phyloP scores from a whole-genome alignment of 306 rosid genomes.

The Cicer arietinum region DNA sequence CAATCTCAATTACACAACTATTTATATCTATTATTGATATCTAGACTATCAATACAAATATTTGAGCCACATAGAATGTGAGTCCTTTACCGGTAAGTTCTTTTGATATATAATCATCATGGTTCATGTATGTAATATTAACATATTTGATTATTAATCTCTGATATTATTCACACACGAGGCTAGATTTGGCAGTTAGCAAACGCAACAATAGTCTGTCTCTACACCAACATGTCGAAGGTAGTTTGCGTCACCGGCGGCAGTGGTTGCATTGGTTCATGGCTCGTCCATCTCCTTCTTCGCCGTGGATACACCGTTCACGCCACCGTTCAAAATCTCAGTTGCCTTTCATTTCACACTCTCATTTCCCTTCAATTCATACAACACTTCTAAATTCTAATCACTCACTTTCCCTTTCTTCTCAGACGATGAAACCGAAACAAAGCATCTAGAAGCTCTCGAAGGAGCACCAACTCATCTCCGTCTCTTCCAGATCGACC shows the following conservation, averaged over 20 bases:
- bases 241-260: slow-evolving; percentile 90
- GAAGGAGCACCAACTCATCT: slow-evolving; percentile 67
- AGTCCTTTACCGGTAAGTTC: no score
- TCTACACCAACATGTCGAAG: slow-evolving; percentile 44
- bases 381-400: slow-evolving; percentile 10
- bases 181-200: no score
- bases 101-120: no score
- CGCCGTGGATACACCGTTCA: slow-evolving; percentile 83
- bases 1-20: no score
- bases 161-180: no score
- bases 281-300: slow-evolving; percentile 80
- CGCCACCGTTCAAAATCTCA: slow-evolving; percentile 81
- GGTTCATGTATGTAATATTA: no score
- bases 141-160: no score
- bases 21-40: no score
- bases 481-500: slow-evolving; percentile 86
- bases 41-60: no score
- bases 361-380: not conserved
- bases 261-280: slow-evolving; percentile 89
- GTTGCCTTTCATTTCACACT: slow-evolving; percentile 41
- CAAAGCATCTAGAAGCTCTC: slow-evolving; percentile 73
- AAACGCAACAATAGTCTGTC: not conserved
- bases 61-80: no score
- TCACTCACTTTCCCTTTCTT: not conserved
- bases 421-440: slow-evolving; percentile 69